These are phyloP conservation scores for Stachybotrys elegans DNA, from an alignment of 2,329 filamentous ascomycete species.

Conservation along the genomic window DNA sequence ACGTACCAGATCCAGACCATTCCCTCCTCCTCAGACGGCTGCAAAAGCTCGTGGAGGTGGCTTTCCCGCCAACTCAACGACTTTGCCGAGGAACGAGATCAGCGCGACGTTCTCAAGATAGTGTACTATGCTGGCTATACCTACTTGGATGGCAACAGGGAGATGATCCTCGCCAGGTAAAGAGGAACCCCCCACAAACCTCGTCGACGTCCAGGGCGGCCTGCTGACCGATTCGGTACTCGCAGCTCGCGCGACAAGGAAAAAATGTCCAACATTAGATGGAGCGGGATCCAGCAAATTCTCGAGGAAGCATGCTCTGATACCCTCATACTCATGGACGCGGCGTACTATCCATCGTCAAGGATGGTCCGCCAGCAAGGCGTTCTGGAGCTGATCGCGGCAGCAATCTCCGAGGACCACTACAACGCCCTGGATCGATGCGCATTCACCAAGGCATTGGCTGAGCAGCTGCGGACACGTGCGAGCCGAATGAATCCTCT, in stretches of 20 bases:
- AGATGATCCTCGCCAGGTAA: constrained; percentile 55
- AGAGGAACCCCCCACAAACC: no score
- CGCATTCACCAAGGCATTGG: constrained; percentile 46
- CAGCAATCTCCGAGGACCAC: constrained; percentile 49
- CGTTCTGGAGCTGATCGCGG: constrained; percentile 52
- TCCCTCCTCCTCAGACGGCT: constrained; percentile 40
- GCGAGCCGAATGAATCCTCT: constrained; percentile 39
- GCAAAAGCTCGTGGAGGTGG: constrained; percentile 48
- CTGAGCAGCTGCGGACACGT: constrained; percentile 44
- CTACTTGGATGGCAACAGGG: constrained; percentile 48
- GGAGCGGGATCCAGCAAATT: constrained; percentile 51
- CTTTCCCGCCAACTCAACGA: constrained; percentile 45
- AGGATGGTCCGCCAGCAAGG: constrained; percentile 47
- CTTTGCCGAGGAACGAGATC: constrained; percentile 48
- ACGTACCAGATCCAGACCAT: constrained; percentile 43
- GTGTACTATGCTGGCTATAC: constrained; percentile 54
- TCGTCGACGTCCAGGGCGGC: neutral
- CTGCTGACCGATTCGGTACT: constrained; percentile 14
- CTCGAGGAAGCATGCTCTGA: constrained; percentile 52
- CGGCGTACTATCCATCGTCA: constrained; percentile 51
- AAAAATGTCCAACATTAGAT: constrained; percentile 43
- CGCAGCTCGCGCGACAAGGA: constrained; percentile 42
- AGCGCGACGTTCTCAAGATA: constrained; percentile 52
- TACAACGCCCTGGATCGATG: constrained; percentile 41
- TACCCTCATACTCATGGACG: constrained; percentile 54